phyloP scores from a whole-genome alignment of 2,329 filamentous ascomycete species.

The Botrytis aclada region DNA sequence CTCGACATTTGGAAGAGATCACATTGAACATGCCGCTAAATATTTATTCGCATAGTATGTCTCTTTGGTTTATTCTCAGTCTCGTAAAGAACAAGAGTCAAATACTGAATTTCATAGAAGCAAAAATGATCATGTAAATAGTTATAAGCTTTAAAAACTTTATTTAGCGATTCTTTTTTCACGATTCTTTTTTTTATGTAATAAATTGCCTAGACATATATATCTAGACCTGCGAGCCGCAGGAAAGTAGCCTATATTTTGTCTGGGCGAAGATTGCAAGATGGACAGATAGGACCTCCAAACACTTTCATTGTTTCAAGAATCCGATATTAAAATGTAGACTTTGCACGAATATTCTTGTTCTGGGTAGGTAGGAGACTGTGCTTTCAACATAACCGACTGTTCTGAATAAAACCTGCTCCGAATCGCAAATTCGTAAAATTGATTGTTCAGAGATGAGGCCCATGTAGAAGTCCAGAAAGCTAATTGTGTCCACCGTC shows the following conservation, averaged over 20 bases:
- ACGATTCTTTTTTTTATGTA: too few species aligned
- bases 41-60: slow-evolving; percentile 23
- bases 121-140: slow-evolving; percentile 3
- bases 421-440: not conserved
- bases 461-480: not conserved
- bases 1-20: slow-evolving; percentile 70
- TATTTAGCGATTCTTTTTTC: not conserved
- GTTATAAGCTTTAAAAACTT: slow-evolving; percentile 9
- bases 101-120: slow-evolving; percentile 17
- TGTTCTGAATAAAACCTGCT: not conserved
- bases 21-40: slow-evolving; percentile 21
- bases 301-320: not conserved
- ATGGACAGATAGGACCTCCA: not conserved
- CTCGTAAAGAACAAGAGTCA: not conserved
- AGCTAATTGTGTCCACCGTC: not conserved
- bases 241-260: not conserved
- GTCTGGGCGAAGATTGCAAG: not conserved
- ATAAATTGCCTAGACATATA: not conserved
- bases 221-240: not conserved
- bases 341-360: not conserved
- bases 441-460: not conserved
- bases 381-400: not conserved
- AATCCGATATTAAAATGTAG: not conserved
- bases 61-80: not conserved
- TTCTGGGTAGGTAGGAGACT: not conserved